These are phyloP conservation scores for Neurospora sp. DNA, from an alignment of 495 filamentous ascomycete genomes.

Conservation along the genomic window DNA sequence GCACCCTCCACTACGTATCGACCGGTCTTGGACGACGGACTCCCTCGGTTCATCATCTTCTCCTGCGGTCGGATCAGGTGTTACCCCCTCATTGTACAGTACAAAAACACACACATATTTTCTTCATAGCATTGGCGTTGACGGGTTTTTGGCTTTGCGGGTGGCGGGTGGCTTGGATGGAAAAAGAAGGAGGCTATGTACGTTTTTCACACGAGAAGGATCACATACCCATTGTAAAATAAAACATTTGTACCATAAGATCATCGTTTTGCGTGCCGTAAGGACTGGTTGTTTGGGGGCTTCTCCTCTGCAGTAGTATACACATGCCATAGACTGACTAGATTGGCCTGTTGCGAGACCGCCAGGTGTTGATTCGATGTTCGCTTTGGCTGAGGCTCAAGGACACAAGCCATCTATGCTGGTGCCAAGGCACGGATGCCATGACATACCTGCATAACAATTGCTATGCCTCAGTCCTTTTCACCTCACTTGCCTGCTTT, in stretches of 20 bases:
- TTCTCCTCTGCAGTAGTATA: conserved; percentile 4
- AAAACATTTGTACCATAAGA: neutral
- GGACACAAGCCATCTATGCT: neutral
- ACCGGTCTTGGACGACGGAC: too few species aligned
- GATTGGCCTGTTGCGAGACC: neutral
- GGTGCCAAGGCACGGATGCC: neutral
- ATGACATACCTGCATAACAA: neutral
- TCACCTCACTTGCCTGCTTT: neutral
- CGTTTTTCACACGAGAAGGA: neutral
- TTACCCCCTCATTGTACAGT: conserved; percentile 4
- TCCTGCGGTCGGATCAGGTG: neutral
- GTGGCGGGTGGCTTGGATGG: conserved; percentile 1
- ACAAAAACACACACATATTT: conserved; percentile 4
- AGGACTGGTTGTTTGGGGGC: neutral
- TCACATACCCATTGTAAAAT: neutral
- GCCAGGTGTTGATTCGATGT: neutral
- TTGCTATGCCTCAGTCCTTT: neutral
- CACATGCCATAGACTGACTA: neutral
- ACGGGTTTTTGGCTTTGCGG: conserved; percentile 3
- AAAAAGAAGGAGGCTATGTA: neutral
- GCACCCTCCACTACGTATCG: neutral
- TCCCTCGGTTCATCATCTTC: too few species aligned
- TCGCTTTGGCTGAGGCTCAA: neutral
- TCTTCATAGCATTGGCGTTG: conserved; percentile 21
- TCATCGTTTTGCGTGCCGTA: neutral